These are phyloP conservation scores for Aspergillus asperescens DNA, from an alignment of 495 filamentous ascomycete genomes.

Conservation along the genomic window DNA sequence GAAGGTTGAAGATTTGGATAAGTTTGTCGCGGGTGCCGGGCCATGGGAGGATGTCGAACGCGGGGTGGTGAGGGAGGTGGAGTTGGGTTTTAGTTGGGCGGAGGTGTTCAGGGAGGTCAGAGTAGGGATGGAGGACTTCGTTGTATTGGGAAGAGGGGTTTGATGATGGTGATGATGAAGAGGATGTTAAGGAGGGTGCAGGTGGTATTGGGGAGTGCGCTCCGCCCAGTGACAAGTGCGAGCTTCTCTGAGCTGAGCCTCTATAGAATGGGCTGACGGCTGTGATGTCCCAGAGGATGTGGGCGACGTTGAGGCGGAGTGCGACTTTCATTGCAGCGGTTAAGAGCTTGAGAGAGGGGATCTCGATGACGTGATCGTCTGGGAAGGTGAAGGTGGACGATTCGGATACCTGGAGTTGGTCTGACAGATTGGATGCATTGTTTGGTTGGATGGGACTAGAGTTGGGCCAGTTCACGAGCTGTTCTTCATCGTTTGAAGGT, in stretches of 20 bases:
- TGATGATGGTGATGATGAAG: constrained; percentile 30
- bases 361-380: constrained; percentile 23
- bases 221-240: neutral
- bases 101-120: neutral
- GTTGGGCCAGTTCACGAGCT: neutral
- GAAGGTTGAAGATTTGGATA: constrained; percentile 3
- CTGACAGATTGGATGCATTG: constrained; percentile 10
- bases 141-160: constrained; percentile 22
- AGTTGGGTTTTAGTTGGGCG: neutral
- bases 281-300: constrained; percentile 23
- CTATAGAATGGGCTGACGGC: constrained; percentile 25
- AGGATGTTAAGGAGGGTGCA: constrained; percentile 17
- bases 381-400: constrained; percentile 27
- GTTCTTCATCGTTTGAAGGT: neutral
- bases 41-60: constrained; percentile 1
- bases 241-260: neutral
- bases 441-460: neutral
- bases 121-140: too few species aligned
- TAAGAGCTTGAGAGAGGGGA: constrained; percentile 24
- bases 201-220: too few species aligned
- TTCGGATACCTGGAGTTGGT: constrained; percentile 20
- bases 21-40: constrained; percentile 1
- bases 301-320: constrained; percentile 20
- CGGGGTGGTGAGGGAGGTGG: neutral
- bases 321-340: constrained; percentile 25